Evolutionary conservation across 148 eudicot genomes (phyloP), one percentile per base, ranked within the genome.

Genomic region (Oxyria digyna): DNA sequence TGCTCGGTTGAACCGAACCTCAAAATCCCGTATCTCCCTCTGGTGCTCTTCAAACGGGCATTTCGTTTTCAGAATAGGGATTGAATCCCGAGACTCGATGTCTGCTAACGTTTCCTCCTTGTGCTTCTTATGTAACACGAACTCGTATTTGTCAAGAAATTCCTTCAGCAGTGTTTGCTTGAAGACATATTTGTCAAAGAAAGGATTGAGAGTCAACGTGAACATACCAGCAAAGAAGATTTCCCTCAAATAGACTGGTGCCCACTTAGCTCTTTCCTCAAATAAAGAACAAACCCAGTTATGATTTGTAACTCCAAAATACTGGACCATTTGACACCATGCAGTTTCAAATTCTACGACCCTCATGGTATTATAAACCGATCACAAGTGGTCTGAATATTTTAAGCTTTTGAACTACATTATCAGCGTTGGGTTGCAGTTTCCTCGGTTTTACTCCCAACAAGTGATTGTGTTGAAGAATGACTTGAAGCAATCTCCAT

Each of bases 401-500:
- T 78, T 91, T 91, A 24, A 88, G 82, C 62, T 91, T 91, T 49
- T 73, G 79, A 35, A 88, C 89, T 76, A 88, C 88, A 8, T 85
- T 81, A 55, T 83, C 89, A 69, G 73, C 48, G 57, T 71, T 42
- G 37, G 86, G 73, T 67, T 86, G 87, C 50, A 76, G 74, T 70
- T 84, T 87, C 72, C 89, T 79, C 73, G 90, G 88, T 71, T 84
- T 86, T 26, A 78, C 88, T 75, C 87, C 91, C 57, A 91, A 85
- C 35, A 73, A 78, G 76, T 91, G 97, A 81, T 91, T 91, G 78
- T 91, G 97, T 75, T 91, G 88, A 23, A 85, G 85, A 70, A 83
- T 83, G 67, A 83, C 91, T 82, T 91, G 91, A 75, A 86, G 91
- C 42, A 91, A 76, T 71, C 88, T 82, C 91, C 97, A 91, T 76